Base-by-base conservation (phyloP, 2,329 filamentous ascomycete genomes). In the Neonectria ditissima region DNA sequence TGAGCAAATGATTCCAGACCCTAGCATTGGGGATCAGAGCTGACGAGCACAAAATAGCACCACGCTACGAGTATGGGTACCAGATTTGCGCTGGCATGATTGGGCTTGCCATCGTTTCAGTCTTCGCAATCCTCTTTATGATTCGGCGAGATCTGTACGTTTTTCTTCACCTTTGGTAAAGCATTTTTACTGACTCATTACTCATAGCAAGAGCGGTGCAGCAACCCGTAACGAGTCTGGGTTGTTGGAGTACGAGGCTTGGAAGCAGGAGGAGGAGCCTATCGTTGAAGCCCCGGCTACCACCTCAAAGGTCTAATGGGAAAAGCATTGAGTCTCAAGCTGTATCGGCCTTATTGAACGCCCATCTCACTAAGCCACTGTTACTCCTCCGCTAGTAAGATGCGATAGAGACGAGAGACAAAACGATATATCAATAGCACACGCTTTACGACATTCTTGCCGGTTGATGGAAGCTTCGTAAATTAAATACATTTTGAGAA, bases 201-300 rank as follows among this genome's bases (percentile, higher is more conserved):
- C 28, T 5, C 16, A 22, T 6, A 63, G 61, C 1, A 63, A 60
- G 5, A 62, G 50, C 10, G 62, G 62, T 2, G 50, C 50, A n/a
- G 62, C 62, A 7, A 50, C 50, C 10, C 57, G 58, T 2, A 62
- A 65, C n/a, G 58, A 57, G 6, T 18, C 50, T 14, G 62, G 62
- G 8, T 39, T 65, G 1, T 28, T 65, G 62, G 62, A 65, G 56
- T 65, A 62, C 32, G 61, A 65, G 11, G 62, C 58, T 8, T 65
- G 62, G 62, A 43, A 41, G 37, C 37, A 41, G 37, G 37, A 41
- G 16, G 37, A 41, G 10, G 37, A 41, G 9, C 37, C 37, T 5
- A 39, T 41, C 4, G 8, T 20, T 41, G 37, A 41, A 41, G 37
- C 8, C 3, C 37, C 16, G 9, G 3, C 3, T 10, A 5, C 8